These are phyloP conservation scores for Aspergillus sp. DNA, from an alignment of 2,329 filamentous ascomycete genomes.

Conservation along the genomic window DNA sequence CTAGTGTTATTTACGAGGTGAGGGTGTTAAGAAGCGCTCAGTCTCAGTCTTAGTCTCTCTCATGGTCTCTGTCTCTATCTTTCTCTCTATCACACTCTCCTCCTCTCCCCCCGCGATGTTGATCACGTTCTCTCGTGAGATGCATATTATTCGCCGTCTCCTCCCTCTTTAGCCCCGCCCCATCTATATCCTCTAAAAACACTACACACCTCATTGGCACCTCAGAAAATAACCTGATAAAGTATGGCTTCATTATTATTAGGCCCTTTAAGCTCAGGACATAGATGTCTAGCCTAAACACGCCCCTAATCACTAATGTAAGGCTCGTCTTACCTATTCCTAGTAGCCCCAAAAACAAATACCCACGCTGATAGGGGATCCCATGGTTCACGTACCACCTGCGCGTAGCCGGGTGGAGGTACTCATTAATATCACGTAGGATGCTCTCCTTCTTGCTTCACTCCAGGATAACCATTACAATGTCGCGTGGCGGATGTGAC, in stretches of 20 bases:
- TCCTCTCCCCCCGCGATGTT: no score
- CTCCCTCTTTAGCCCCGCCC: conserved; percentile 56
- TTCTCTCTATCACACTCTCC: no score
- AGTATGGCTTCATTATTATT: conserved; percentile 64
- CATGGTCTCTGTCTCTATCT: conserved; percentile 27
- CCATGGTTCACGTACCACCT: conserved; percentile 76
- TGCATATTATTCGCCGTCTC: no score
- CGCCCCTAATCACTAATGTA: conserved; percentile 67
- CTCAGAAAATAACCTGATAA: conserved; percentile 62
- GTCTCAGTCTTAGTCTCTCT: background rate
- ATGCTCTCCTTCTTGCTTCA: conserved; percentile 67
- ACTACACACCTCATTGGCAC: conserved; percentile 69
- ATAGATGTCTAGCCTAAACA: conserved; percentile 70
- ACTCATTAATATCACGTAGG: conserved; percentile 75
- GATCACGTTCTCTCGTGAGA: no score
- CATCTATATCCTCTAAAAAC: conserved; percentile 71
- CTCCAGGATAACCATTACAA: conserved; percentile 77
- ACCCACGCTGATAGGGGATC: conserved; percentile 76
- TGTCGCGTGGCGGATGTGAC: conserved; percentile 69
- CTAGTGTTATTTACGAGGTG: background rate
- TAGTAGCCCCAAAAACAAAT: conserved; percentile 76
- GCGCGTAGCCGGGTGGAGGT: conserved; percentile 67
- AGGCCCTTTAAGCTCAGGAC: conserved; percentile 65
- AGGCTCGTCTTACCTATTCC: conserved; percentile 75
- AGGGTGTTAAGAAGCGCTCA: background rate